These are phyloP conservation scores for Centaurea solstitialis DNA, from an alignment of 129 eudicot genomes.

Conservation along the genomic window DNA sequence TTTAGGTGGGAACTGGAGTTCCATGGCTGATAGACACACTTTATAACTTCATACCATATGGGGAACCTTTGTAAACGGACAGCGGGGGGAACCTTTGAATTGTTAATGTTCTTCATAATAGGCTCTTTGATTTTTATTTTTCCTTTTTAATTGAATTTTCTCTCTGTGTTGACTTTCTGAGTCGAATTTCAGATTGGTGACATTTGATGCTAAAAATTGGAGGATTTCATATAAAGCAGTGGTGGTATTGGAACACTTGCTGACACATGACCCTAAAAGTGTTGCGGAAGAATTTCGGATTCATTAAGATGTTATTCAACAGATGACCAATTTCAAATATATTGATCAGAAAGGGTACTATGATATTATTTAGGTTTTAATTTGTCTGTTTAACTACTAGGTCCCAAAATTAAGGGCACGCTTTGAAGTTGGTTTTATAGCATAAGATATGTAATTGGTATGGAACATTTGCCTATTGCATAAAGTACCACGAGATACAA, in stretches of 20 bases:
- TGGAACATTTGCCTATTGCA: too few relatives aligned
- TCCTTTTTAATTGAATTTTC: neutral
- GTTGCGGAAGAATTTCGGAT: constrained; percentile 77
- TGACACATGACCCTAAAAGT: constrained; percentile 96
- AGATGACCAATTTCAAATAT: constrained; percentile 60
- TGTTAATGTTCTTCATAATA: constrained; percentile 80
- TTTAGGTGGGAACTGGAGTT: too few relatives aligned
- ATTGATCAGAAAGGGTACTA: constrained; percentile 81
- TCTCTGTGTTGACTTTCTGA: constrained; percentile 3
- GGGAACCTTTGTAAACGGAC: too few relatives aligned
- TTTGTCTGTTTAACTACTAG: too few relatives aligned
- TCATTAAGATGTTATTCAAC: constrained; percentile 53
- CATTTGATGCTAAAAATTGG: constrained; percentile 72
- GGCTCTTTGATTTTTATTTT: constrained; percentile 24
- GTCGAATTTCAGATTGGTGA: constrained; percentile 50
- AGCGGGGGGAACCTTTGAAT: too few relatives aligned
- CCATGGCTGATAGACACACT: too few relatives aligned
- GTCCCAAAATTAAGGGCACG: too few relatives aligned
- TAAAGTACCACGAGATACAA: too few relatives aligned
- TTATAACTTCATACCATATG: too few relatives aligned
- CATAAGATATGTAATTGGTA: too few relatives aligned
- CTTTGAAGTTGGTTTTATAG: too few relatives aligned
- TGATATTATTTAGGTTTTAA: too few relatives aligned
- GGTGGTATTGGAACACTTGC: constrained; percentile 70
- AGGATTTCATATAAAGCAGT: constrained; percentile 74